Evolutionary conservation across 1,139 yeast genomes (phyloP), one percentile per base, ranked within the genome.

Genomic region (Kodamaea derodonti): DNA sequence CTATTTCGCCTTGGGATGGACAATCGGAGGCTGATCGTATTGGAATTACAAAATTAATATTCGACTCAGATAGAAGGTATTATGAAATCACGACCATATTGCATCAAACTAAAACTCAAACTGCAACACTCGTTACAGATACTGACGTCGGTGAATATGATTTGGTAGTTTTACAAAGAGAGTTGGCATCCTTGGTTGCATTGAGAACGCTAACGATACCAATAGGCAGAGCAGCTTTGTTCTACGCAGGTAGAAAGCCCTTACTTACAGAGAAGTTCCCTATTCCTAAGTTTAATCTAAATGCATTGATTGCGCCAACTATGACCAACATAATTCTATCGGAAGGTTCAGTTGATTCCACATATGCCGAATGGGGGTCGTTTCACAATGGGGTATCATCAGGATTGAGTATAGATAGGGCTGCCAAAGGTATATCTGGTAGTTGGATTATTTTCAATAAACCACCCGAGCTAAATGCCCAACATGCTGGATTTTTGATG

Each of bases 351-450:
- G 55, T 85, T 8, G 69, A 76, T 12, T 65, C 69, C 4, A 72
- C 66, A 13, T 60, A 72, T 4, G 53, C 75, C 16, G 78, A 80
- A 30, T 90, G 97, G 97, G 96, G 95, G 0, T 76, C 78, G 41
- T 94, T 92, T 54, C 97, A 92, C 49, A 85, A 85, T 48, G 99
- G 99, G 10, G 95, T 81, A 0, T 80, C 95, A 2, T 75, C 94
- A 1, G 98, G 97, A 0, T 60, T 94, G 34, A 80, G 85, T 36
- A 78, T 90, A 5, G 79, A 90, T 3, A 72, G 70, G 39, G 77
- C 75, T 27, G 78, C 90, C 0, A 71, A 72, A 27, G 90, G 86
- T 6, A 79, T 92, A 6, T 78, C 82, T 14, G 96, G 97, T 0
- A 83, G 95, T 48, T 90, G 97, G 97, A 84, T 90, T 29, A 84